Evolutionary conservation across 1,284 basidiomycete species (phyloP).

Genomic region (Pholiota adiposa): DNA sequence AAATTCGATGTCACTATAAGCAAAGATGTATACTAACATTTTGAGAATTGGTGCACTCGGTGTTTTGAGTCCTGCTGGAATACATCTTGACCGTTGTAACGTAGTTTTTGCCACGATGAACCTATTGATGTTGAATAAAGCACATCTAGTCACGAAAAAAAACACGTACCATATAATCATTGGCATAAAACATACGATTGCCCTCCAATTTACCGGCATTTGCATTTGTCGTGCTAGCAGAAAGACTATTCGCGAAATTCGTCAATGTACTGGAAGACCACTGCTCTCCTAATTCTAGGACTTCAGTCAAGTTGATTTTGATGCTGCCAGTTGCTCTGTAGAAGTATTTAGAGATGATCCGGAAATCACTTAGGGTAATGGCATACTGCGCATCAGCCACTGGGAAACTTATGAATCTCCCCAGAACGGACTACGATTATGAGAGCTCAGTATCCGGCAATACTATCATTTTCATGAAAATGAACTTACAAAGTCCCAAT

Average conservation of each 20-base stretch:
- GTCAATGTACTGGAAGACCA: slow-evolving; percentile 53
- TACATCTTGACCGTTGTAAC: slow-evolving; percentile 69
- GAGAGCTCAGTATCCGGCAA: slow-evolving; percentile 12
- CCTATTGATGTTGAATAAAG: slow-evolving; percentile 33
- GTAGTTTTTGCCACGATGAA: slow-evolving; percentile 61
- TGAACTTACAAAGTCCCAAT: slow-evolving; percentile 68
- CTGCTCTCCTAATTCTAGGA: slow-evolving; percentile 51
- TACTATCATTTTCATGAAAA: slow-evolving; percentile 49
- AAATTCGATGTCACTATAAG: too few species aligned
- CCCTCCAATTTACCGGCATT: slow-evolving; percentile 62
- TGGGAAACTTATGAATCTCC: slow-evolving; percentile 67
- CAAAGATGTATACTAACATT: slow-evolving; percentile 43
- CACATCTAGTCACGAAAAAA: neutral
- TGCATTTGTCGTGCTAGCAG: slow-evolving; percentile 44
- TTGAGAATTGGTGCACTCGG: slow-evolving; percentile 67
- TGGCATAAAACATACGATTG: slow-evolving; percentile 68
- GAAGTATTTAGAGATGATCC: neutral
- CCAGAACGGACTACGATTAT: slow-evolving; percentile 52
- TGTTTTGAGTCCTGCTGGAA: slow-evolving; percentile 62
- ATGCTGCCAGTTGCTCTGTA: slow-evolving; percentile 57
- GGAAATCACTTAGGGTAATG: neutral
- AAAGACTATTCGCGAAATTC: slow-evolving; percentile 44
- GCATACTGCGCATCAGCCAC: slow-evolving; percentile 61
- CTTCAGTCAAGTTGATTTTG: slow-evolving; percentile 58
- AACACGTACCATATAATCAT: slow-evolving; percentile 68